Evolutionary conservation across 2,329 filamentous ascomycete species (phyloP).

Genomic region (Aspergillus sp.): DNA sequence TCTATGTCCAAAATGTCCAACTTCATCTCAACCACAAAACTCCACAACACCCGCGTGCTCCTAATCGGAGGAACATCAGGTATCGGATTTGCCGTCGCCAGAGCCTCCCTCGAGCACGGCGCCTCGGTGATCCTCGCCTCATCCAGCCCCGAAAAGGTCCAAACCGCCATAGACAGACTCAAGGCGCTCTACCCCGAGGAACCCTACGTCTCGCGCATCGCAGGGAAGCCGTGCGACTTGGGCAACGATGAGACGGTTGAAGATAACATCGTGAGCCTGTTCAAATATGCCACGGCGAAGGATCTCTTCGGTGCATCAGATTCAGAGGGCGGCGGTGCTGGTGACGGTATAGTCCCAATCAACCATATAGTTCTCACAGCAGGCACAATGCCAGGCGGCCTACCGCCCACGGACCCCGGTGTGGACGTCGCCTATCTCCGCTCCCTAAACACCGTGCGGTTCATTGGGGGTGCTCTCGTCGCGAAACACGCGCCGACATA

Average conservation of each 20-base stretch:
- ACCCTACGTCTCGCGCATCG: background rate
- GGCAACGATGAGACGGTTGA: slow-evolving; percentile 45
- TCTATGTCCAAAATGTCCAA: background rate
- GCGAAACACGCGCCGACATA: slow-evolving; percentile 34
- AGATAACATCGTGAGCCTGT: slow-evolving; percentile 41
- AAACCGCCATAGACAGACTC: slow-evolving; percentile 41
- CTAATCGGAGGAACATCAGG: slow-evolving; percentile 55
- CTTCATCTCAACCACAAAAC: slow-evolving; percentile 40
- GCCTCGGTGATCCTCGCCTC: slow-evolving; percentile 48
- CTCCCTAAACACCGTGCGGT: slow-evolving; percentile 19
- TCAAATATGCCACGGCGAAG: slow-evolving; percentile 29
- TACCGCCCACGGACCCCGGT: slow-evolving; percentile 29
- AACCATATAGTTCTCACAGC: slow-evolving; percentile 56
- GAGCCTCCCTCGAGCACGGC: slow-evolving; percentile 51
- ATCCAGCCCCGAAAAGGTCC: slow-evolving; percentile 42
- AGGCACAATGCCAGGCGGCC: slow-evolving; percentile 24
- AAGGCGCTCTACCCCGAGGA: slow-evolving; percentile 42
- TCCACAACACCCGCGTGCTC: slow-evolving; percentile 47
- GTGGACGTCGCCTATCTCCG: slow-evolving; percentile 18
- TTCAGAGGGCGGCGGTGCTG: background rate
- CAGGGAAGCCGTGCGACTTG: slow-evolving; percentile 46
- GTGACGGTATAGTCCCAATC: slow-evolving; percentile 22
- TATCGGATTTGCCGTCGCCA: slow-evolving; percentile 53
- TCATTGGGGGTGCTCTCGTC: slow-evolving; percentile 36
- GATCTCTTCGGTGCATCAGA: background rate